A percentile compares a stretch with the other conserved stretches of the same genome.
phyloP scores from a whole-genome alignment of 108 stramenopile species.

The Seminavis robusta region DNA sequence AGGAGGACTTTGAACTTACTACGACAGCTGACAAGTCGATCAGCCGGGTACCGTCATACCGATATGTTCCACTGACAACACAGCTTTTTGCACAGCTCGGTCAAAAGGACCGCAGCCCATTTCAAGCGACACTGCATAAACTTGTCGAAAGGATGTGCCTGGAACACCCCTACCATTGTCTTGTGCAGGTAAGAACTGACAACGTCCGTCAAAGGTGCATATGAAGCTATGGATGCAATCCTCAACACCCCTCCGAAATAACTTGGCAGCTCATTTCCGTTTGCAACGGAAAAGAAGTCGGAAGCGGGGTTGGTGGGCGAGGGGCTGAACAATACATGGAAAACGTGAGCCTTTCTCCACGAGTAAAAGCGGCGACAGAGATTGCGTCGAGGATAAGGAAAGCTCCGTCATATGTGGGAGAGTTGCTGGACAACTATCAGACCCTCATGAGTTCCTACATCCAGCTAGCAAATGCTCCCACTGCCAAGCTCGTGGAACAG shows the following conservation, averaged over 20 bases:
- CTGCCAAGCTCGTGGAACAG: conserved; percentile 35
- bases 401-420: conserved; percentile 32
- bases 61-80: conserved; percentile 78
- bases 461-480: conserved; percentile 45
- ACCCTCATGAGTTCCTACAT: conserved; percentile 60
- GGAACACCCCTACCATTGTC: conserved; percentile 86
- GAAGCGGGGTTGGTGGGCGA: conserved; percentile 38
- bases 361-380: conserved; percentile 52
- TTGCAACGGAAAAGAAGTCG: conserved; percentile 64
- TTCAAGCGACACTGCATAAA: conserved; percentile 55
- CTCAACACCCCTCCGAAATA: no score
- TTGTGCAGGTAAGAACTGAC: conserved; percentile 82
- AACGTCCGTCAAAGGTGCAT: no score
- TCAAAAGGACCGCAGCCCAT: conserved; percentile 20
- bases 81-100: conserved; percentile 88
- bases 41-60: conserved; percentile 54
- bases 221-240: no score
- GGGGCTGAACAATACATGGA: conserved; percentile 35
- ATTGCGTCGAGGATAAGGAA: conserved; percentile 37
- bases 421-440: conserved; percentile 56
- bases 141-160: conserved; percentile 66
- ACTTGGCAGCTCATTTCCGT: no score
- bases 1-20: conserved; percentile 6
- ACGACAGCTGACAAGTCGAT: conserved; percentile 8
- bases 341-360: conserved; percentile 50